phyloP scores from a whole-genome alignment of 2,329 filamentous ascomycete genomes.

The Pyrenophora teres region DNA sequence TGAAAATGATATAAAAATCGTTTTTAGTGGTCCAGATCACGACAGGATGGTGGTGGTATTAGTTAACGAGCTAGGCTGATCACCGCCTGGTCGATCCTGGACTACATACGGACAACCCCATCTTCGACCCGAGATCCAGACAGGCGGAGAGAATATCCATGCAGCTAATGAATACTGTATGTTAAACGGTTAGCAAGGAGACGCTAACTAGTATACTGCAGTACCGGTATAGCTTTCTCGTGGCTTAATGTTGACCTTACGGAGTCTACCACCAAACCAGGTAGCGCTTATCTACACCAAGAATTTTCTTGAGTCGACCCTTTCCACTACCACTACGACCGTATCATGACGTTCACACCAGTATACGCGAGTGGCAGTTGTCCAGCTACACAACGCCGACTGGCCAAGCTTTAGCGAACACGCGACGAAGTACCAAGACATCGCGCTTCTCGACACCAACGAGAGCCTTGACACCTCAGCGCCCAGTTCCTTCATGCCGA shows the following conservation, averaged over 20 bases:
- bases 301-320: constrained; percentile 5
- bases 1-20: too few species aligned
- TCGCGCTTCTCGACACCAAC: constrained; percentile 19
- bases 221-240: background rate
- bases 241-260: background rate
- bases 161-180: too few species aligned
- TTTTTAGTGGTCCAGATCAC: too few species aligned
- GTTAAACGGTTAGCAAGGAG: too few species aligned
- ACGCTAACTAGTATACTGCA: too few species aligned
- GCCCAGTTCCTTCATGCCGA: background rate
- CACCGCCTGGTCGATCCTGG: background rate
- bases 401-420: constrained; percentile 15
- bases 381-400: constrained; percentile 13
- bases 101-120: background rate
- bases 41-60: too few species aligned
- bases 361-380: constrained; percentile 11
- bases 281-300: background rate
- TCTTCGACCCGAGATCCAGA: background rate
- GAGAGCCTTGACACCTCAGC: background rate
- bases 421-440: constrained; percentile 19
- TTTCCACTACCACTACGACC: background rate
- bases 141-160: background rate
- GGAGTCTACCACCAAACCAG: background rate
- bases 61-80: too few species aligned
- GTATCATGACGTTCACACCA: constrained; percentile 1